Base-by-base conservation (phyloP, 176 grass and related monocot genomes). In the Urochloa ruziziensis region DNA sequence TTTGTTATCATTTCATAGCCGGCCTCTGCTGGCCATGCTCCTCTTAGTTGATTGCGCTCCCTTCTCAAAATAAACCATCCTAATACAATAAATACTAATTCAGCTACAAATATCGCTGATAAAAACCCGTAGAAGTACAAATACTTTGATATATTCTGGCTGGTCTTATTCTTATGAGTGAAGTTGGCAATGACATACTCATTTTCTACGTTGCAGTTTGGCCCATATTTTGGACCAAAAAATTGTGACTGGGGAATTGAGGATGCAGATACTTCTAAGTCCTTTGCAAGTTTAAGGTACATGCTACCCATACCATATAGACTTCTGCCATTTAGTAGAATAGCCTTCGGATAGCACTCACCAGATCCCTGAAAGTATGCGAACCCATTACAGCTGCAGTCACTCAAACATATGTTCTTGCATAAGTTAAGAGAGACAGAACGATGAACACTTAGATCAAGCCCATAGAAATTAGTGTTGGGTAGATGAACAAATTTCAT, bases 101-200 rank as follows among this genome's bases (percentile, higher is more conserved):
- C 72, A 2, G 75, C 74, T 12, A 63, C 27, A 70, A 75, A 81
- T 28, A 88, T 27, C 47, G 80, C 86, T 83, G 73, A 70, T 62
- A 77, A 61, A 54, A 88, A 88, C 37, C 87, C 81, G 19, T 85
- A 89, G n/a, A 84, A 81, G 59, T 85, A 81, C 13, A 61, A 6
- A 57, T 30, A 74, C 40, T 84, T 80, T 1, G 60, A 58, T 43
- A 2, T 25, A 59, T 6, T 39, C 32, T 77, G 78, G 18, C 32
- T 13, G n/a, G 23, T 36, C 9, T 73, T 33, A 63, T 11, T 25
- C 19, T 11, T 40, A 86, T n/a, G n/a, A n/a, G n/a, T n/a, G n/a
- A n/a, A n/a, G n/a, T n/a, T n/a, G n/a, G n/a, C 51, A 39, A 61
- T 77, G 40, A 24, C 11, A 18, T 61, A 69, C 0, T 39, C 3